Percentiles rank a stretch among this genome's conserved stretches.
Conservation (phyloP, 179 eudicot genomes). For the Gypsophila paniculata region DNA sequence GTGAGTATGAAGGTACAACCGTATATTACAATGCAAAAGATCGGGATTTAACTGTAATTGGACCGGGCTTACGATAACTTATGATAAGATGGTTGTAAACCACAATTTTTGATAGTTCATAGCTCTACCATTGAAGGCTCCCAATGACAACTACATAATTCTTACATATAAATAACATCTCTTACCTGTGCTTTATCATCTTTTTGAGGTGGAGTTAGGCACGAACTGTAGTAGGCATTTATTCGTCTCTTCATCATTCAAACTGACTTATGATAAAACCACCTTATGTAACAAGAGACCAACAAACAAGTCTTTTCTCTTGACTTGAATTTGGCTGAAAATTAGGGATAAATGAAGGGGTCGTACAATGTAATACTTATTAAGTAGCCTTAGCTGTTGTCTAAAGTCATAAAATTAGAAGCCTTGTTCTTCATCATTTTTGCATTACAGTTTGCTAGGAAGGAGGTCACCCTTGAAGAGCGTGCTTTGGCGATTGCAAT, state of each 20-base stretch:
- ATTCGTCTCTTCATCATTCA: background rate
- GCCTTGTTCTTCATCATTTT: conserved; percentile 10
- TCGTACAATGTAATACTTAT: background rate
- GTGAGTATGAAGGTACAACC: background rate
- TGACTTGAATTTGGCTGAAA: background rate
- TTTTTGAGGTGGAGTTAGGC: background rate
- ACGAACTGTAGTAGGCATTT: background rate
- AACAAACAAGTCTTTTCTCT: background rate
- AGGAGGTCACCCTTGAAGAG: conserved; percentile 49
- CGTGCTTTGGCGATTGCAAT: conserved; percentile 66
- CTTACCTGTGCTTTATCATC: background rate
- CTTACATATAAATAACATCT: conserved; percentile 1
- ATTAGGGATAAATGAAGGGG: background rate
- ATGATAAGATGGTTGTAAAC: too few relatives aligned
- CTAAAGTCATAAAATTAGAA: conserved; percentile 13
- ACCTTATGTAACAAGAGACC: too few relatives aligned
- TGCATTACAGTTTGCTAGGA: conserved; percentile 31
- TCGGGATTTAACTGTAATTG: too few relatives aligned
- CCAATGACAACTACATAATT: background rate
- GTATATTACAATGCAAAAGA: too few relatives aligned
- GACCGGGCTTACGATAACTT: too few relatives aligned
- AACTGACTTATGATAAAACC: too few relatives aligned
- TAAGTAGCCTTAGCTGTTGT: conserved; percentile 7
- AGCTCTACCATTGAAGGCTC: background rate
- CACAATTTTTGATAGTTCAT: background rate